Evolutionary conservation across 306 rosid species (phyloP).

Genomic region (Vigna radiata): DNA sequence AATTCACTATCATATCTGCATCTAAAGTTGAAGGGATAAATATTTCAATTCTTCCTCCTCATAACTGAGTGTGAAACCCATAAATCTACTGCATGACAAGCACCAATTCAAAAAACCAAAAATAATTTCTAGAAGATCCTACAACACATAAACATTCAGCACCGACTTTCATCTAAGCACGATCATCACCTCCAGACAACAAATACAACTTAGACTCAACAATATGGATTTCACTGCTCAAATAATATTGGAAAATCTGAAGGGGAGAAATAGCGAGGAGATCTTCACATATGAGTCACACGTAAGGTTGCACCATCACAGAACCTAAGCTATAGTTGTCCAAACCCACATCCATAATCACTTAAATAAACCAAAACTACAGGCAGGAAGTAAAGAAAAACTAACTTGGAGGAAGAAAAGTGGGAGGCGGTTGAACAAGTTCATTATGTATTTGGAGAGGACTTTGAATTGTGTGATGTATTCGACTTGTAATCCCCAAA

Average conservation of each 20-base stretch:
- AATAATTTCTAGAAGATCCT: background rate
- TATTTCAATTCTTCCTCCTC: slow-evolving; percentile 12
- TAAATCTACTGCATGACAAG: slow-evolving; percentile 28
- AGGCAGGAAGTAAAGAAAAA: slow-evolving; percentile 28
- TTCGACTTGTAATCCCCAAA: slow-evolving; percentile 66
- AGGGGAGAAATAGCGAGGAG: too few relatives aligned
- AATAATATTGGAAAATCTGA: too few relatives aligned
- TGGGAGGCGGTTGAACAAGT: slow-evolving; percentile 51
- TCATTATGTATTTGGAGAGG: slow-evolving; percentile 37
- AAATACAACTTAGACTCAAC: background rate
- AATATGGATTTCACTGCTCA: slow-evolving; percentile 14
- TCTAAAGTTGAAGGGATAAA: background rate
- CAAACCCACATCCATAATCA: slow-evolving; percentile 8
- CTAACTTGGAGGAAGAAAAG: slow-evolving; percentile 76
- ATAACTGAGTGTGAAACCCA: background rate
- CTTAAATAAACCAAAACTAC: slow-evolving; percentile 24
- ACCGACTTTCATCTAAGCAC: slow-evolving; percentile 15
- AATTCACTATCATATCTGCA: background rate
- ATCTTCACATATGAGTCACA: background rate
- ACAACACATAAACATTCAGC: background rate
- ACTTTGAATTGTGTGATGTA: slow-evolving; percentile 55
- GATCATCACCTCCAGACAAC: slow-evolving; percentile 27
- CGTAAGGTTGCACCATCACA: background rate
- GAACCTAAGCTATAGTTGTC: background rate
- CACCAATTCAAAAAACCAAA: background rate